Base-by-base conservation (phyloP, 2,329 filamentous ascomycete genomes). In the Verticillium tricorpus region DNA sequence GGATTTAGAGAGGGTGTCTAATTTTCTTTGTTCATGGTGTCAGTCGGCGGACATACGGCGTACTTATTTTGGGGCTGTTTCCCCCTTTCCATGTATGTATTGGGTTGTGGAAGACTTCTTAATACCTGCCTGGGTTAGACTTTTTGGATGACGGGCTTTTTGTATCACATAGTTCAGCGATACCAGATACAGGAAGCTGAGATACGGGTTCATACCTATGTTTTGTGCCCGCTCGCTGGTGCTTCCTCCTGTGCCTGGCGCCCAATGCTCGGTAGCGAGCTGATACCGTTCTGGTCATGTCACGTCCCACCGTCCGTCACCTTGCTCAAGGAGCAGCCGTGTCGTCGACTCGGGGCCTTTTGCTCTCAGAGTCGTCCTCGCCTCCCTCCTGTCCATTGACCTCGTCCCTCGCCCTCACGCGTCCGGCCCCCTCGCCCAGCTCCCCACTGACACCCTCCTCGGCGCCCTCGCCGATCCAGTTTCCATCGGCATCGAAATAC, bases 401-500 rank as follows among this genome's bases (percentile, higher is more conserved):
- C 66, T 88, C 87, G 57, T 83, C 83, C 15, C 77, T 77, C 2
- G 68, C 78, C 61, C 85, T 80, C 54, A 84, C 81, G 62, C 83
- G 81, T 31, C 87, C 87, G 1, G 85, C 88, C 9, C 88, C 88
- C 61, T 87, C 87, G 55, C 88, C 88, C 22, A 89, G 77, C 61
- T 80, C 81, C 56, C 80, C 84, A 31, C 76, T 76, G 2, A 67
- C 78, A 63, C 72, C 80, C 50, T 68, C 79, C 1, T 70, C 73
- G 8, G 59, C 66, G 7, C 64, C 69, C 37, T 63, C 71, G 0
- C 79, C 84, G 65, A 90, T 89, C 85, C 89, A 94, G 71, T 94
- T 93, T 2, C 92, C 92, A 9, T 93, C 84, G 64, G 84, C 87
- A 68, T 95, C 91, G 74, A 95, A 91, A 71, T 87, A 96, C 67